Conservation (phyloP, 2,329 filamentous ascomycete species). For the Parasarocladium wereldwijsianum region DNA sequence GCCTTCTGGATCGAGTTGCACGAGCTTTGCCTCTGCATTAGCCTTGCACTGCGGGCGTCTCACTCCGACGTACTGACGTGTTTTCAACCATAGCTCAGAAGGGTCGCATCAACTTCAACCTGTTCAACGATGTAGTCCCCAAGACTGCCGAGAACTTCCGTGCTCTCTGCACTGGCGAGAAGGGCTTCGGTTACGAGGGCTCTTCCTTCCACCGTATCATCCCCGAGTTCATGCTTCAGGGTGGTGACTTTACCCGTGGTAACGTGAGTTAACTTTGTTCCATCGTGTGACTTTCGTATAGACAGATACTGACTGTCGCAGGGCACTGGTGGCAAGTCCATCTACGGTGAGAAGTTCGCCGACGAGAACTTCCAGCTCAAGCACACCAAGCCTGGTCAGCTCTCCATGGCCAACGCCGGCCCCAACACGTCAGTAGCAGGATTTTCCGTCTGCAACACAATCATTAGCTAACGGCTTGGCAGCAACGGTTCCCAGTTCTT, state of each 20-base stretch:
- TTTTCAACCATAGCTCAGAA: constrained; percentile 38
- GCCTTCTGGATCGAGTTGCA: too few relatives aligned
- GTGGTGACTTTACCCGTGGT: constrained; percentile 84
- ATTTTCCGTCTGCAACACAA: neutral
- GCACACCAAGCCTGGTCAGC: constrained; percentile 62
- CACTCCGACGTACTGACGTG: too few relatives aligned
- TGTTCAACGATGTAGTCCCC: constrained; percentile 75
- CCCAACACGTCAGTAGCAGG: constrained; percentile 61
- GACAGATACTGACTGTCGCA: constrained; percentile 24
- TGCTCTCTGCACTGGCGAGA: constrained; percentile 65
- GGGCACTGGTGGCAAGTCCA: constrained; percentile 85
- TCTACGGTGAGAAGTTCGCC: constrained; percentile 88
- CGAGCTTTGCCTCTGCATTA: too few relatives aligned
- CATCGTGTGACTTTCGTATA: constrained; percentile 8
- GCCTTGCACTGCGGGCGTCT: too few relatives aligned
- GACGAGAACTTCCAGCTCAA: constrained; percentile 79
- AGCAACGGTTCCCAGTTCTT: constrained; percentile 99
- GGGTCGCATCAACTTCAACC: constrained; percentile 77
- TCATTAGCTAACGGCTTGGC: constrained; percentile 21
- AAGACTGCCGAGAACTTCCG: constrained; percentile 81
- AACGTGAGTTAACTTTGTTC: constrained; percentile 48
- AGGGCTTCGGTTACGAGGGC: constrained; percentile 70
- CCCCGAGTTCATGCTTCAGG: constrained; percentile 88
- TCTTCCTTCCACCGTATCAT: constrained; percentile 90
- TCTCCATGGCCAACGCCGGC: constrained; percentile 93